Evolutionary conservation across 2,329 filamentous ascomycete genomes (phyloP), one percentile per base, ranked within the genome.

Genomic region (Colletotrichum sp.): DNA sequence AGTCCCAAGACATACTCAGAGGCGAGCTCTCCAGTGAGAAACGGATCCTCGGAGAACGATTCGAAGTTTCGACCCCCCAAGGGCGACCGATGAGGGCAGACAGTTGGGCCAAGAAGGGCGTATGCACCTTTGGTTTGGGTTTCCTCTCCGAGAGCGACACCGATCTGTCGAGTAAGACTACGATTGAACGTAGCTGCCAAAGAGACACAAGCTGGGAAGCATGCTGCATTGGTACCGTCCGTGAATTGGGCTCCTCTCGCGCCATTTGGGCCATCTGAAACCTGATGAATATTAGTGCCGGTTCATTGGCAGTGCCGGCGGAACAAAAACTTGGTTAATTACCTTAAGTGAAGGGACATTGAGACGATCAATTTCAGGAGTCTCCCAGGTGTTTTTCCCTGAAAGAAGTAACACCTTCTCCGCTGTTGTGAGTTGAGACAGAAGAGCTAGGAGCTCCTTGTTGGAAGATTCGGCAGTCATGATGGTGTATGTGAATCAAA

Each of bases 61-160:
- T 93, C 91, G 74, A 93, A 93, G 62, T 90, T 90, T 67, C 91
- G 87, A 4, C 91, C 91, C 29, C 90, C 90, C 0, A 93, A 84
- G 3, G 91, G 91, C 4, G 87, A 89, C 33, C 91, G 86, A 76
- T 92, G 89, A 79, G 90, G 89, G 79, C 91, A 91, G 33, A 92
- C 87, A 0, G 91, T 92, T 2, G 90, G 90, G 1, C 88, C 91
- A 29, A 93, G 84, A 15, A 92, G 83, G 7, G 92, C 84, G 66
- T 91, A 85, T 3, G 89, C 87, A 16, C 89, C 88, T 78, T 92
- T 92, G 16, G 76, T 79, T 72, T 36, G 70, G 55, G 6, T 67
- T 3, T 73, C 71, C 1, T 74, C 63, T 6, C 76, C 67, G 16
- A 79, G 54, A 2, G 76, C 71, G 15, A 85, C 82, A 13, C 91